Evolutionary conservation across 2,329 filamentous ascomycete genomes (phyloP).

Genomic region (Alternaria angustiovoidea): DNA sequence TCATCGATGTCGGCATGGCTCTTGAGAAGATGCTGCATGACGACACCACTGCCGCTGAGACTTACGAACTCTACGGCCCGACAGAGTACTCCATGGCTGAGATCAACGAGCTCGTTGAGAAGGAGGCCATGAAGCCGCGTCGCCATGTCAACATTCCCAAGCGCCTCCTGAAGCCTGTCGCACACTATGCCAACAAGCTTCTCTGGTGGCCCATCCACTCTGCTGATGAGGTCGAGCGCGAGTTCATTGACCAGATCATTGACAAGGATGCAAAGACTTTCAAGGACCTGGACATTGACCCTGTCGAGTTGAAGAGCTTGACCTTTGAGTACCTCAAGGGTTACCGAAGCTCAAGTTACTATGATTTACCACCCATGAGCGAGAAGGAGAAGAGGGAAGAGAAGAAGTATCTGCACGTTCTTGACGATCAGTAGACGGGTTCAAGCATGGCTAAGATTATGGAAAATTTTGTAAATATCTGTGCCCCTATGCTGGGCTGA

Average conservation of each 20-base stretch:
- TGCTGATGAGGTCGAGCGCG: constrained; percentile 85
- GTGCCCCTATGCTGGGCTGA: constrained; percentile 26
- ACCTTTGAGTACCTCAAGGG: constrained; percentile 96
- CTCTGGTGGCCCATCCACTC: constrained; percentile 91
- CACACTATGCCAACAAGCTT: constrained; percentile 76
- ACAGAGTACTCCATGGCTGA: constrained; percentile 90
- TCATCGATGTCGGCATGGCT: constrained; percentile 87
- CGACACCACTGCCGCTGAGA: constrained; percentile 88
- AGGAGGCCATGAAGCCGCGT: constrained; percentile 88
- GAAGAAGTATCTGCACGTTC: constrained; percentile 94
- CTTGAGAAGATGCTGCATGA: constrained; percentile 91
- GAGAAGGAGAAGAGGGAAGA: constrained; percentile 95
- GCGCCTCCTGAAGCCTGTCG: constrained; percentile 75
- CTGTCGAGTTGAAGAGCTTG: constrained; percentile 82
- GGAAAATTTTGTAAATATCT: constrained; percentile 40
- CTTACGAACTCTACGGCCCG: constrained; percentile 92
- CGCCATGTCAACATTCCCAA: constrained; percentile 93
- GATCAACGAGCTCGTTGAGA: constrained; percentile 86
- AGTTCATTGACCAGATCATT: constrained; percentile 92
- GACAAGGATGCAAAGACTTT: constrained; percentile 94
- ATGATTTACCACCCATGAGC: constrained; percentile 92
- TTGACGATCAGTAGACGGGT: constrained; percentile 49
- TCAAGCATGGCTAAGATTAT: constrained; percentile 2
- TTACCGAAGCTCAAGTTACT: constrained; percentile 87
- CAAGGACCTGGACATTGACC: constrained; percentile 89